Conservation (phyloP, 2,329 filamentous ascomycete species). For the Penicillium sp. region DNA sequence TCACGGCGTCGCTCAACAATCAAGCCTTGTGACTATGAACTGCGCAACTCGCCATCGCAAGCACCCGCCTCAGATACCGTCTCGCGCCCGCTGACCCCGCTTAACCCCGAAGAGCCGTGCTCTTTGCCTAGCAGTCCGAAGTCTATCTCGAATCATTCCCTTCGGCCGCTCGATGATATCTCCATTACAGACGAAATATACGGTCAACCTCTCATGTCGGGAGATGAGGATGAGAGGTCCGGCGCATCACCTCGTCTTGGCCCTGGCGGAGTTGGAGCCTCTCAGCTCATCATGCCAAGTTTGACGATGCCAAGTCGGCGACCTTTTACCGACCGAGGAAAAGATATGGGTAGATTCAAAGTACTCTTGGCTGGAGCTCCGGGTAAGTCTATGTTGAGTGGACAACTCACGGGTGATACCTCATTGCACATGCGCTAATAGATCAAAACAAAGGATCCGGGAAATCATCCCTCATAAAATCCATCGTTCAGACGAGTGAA, state of each 20-base stretch:
- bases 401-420: background rate
- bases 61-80: conserved; percentile 24
- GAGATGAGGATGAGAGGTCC: conserved; percentile 53
- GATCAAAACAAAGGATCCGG: conserved; percentile 61
- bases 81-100: conserved; percentile 49
- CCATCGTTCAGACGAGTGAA: conserved; percentile 79
- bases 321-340: conserved; percentile 86
- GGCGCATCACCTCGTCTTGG: conserved; percentile 27
- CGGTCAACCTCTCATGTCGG: conserved; percentile 56
- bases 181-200: conserved; percentile 53
- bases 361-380: conserved; percentile 79
- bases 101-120: conserved; percentile 50
- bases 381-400: conserved; percentile 52
- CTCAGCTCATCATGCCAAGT: conserved; percentile 97
- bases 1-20: conserved; percentile 34
- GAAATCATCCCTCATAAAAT: conserved; percentile 85
- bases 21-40: conserved; percentile 22
- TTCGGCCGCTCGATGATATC: conserved; percentile 59
- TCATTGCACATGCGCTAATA: background rate
- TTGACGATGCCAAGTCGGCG: conserved; percentile 84
- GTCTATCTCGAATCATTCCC: conserved; percentile 58
- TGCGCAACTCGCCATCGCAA: conserved; percentile 17
- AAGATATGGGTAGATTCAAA: conserved; percentile 79
- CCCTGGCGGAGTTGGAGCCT: conserved; percentile 42
- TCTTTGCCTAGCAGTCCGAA: conserved; percentile 59